Evolutionary conservation across 176 grass and related monocot genomes (phyloP), one percentile per base, ranked within the genome.

Genomic region (Cenchrus purpureus): DNA sequence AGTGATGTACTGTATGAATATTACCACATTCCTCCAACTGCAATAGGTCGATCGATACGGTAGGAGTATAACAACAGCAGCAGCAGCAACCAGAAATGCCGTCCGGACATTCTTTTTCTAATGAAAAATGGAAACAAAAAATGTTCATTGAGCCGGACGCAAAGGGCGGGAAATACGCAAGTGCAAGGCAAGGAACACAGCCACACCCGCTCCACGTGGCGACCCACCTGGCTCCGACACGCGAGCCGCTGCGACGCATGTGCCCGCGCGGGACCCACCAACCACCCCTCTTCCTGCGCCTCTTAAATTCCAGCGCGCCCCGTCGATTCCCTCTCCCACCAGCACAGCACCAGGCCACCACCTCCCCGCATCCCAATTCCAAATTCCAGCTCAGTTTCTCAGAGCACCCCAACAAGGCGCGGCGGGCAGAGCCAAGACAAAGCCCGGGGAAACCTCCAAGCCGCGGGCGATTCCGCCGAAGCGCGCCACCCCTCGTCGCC

Each of bases 151-250:
- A 72, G 31, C 54, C 51, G 51, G 57, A 88, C 78, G 73, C 90
- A 78, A 91, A 77, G 82, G 34, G 45, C 4, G 16, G 0, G 28
- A 28, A 71, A 59, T 0, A 12, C 20, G 52, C 28, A 1, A 68
- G 76, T 64, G 19, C 61, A 80, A 64, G 82, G 11, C 53, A 82
- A 62, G 86, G 44, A 54, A 71, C 28, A 50, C 48, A 55, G 25
- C 0, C 19, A 40, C 57, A 9, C 44, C 17, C 11, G 2, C 19
- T 90, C 84, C 89, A 91, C 81, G 77, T 91, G 85, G 90, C 82
- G 76, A 67, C 61, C 85, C n/a, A 75, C 71, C 75, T 80, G 80
- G 75, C 81, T n/a, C 53, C 55, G 37, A 40, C 37, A 40, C 53
- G 34, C 77, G 12, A 49, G 65, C 64, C 63, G 14, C 2, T 11